A percentile compares a stretch with the other conserved stretches of the same genome.
Conservation (phyloP, 108 stramenopile species). For the Fragilariopsis cylindrus region DNA sequence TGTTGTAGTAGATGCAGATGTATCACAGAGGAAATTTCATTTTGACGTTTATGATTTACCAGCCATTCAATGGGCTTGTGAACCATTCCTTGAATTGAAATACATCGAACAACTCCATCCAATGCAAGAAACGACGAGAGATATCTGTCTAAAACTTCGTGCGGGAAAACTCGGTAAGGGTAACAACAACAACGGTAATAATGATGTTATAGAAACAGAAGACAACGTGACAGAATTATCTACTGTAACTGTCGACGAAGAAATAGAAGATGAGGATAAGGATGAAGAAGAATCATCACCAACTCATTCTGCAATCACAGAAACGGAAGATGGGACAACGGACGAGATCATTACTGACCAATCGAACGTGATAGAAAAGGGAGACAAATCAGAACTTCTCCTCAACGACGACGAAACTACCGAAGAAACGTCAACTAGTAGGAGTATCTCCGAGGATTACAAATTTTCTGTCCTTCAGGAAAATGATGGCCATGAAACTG, state of each 20-base stretch:
- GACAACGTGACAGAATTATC: neutral
- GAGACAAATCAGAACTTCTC: too few relatives aligned
- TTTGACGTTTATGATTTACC: constrained; percentile 16
- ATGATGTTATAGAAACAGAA: neutral
- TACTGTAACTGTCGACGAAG: neutral
- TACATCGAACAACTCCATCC: neutral
- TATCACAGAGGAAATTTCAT: too few relatives aligned
- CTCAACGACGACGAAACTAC: neutral
- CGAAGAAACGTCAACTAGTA: neutral
- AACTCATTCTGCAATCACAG: neutral
- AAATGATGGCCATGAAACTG: constrained; percentile 59
- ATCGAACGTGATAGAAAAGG: too few relatives aligned
- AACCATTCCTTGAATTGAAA: constrained; percentile 9
- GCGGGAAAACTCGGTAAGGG: constrained; percentile 6
- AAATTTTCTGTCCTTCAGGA: constrained; percentile 36
- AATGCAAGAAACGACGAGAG: constrained; percentile 7
- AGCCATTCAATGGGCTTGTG: constrained; percentile 23
- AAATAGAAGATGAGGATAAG: neutral
- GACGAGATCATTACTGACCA: neutral
- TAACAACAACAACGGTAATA: neutral
- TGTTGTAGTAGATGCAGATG: too few relatives aligned
- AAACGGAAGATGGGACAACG: neutral
- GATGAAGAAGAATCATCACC: neutral
- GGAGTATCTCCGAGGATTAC: neutral
- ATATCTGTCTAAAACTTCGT: constrained; percentile 12